Conservation (phyloP, 2,329 filamentous ascomycete species). For the Chrysosporium queenslandicum region DNA sequence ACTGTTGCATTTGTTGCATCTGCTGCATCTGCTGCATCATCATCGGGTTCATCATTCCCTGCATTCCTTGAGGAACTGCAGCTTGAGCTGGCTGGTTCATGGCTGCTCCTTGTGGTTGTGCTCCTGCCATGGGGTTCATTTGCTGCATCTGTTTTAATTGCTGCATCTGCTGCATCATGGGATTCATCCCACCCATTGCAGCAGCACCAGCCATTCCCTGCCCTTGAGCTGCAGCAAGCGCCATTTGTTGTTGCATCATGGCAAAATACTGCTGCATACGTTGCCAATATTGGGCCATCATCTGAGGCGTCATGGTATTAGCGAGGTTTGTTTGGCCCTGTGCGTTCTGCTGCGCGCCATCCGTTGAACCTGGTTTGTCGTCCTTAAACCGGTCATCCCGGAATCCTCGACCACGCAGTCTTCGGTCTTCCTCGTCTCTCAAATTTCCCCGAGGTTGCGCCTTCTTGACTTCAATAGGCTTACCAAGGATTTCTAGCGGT, state of each 20-base stretch:
- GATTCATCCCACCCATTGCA: conserved; percentile 58
- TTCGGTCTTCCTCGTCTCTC: conserved; percentile 75
- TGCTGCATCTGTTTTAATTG: conserved; percentile 58
- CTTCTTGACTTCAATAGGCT: conserved; percentile 96
- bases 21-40: conserved; percentile 59
- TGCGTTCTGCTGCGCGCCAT: conserved; percentile 38
- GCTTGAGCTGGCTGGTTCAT: conserved; percentile 31
- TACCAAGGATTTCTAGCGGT: conserved; percentile 84
- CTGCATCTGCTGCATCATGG: conserved; percentile 65
- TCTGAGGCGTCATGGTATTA: conserved; percentile 77
- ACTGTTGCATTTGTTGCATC: conserved; percentile 65
- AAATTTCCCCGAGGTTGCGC: conserved; percentile 92
- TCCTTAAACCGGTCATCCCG: conserved; percentile 35
- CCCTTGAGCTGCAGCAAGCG: conserved; percentile 39
- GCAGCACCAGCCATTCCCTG: conserved; percentile 52
- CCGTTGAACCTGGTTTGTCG: conserved; percentile 30
- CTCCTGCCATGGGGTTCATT: conserved; percentile 49
- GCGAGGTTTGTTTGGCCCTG: conserved; percentile 33
- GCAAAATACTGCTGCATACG: conserved; percentile 96
- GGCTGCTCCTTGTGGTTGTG: conserved; percentile 26
- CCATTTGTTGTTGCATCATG: conserved; percentile 90
- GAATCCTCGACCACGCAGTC: conserved; percentile 39
- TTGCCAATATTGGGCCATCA: conserved; percentile 98
- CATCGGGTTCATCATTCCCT: conserved; percentile 55
- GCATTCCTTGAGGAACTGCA: conserved; percentile 47